Evolutionary conservation across 768 basidiomycete genomes (phyloP).

Genomic region (Imleria badia): DNA sequence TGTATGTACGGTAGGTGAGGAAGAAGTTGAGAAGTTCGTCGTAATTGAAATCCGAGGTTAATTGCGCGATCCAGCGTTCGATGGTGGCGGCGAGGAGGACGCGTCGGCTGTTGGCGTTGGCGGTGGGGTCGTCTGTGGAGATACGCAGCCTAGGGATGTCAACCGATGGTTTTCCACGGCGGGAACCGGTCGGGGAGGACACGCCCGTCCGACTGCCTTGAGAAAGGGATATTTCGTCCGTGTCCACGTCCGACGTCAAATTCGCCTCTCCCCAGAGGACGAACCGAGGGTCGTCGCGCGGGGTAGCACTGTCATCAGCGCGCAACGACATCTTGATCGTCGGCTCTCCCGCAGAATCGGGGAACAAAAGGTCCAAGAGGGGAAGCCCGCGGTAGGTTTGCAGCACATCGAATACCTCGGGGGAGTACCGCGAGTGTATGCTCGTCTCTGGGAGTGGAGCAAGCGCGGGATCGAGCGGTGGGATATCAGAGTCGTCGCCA

Average conservation of each 20-base stretch:
- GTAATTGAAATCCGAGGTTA: constrained; percentile 83
- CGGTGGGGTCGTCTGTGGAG: constrained; percentile 29
- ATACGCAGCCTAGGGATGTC: constrained; percentile 31
- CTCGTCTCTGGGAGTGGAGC: constrained; percentile 47
- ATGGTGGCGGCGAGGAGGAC: constrained; percentile 88
- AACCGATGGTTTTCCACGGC: constrained; percentile 28
- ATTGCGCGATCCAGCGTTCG: constrained; percentile 90
- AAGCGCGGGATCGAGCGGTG: constrained; percentile 26
- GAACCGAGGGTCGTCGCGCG: constrained; percentile 86
- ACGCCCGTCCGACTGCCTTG: constrained; percentile 39
- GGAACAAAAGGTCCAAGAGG: constrained; percentile 62
- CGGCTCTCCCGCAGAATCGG: constrained; percentile 55
- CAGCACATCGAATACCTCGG: constrained; percentile 76
- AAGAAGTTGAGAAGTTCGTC: constrained; percentile 90
- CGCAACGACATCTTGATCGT: constrained; percentile 73
- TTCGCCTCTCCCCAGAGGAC: constrained; percentile 81
- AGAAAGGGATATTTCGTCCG: constrained; percentile 40
- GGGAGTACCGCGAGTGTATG: constrained; percentile 63
- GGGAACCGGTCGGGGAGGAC: constrained; percentile 41
- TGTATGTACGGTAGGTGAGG: constrained; percentile 87
- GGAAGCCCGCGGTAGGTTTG: constrained; percentile 80
- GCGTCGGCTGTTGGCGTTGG: constrained; percentile 23
- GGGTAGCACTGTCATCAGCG: constrained; percentile 65
- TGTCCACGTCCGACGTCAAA: constrained; percentile 29
- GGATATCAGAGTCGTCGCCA: constrained; percentile 30